Evolutionary conservation across 306 rosid species (phyloP).

Genomic region (Castanea crenata): DNA sequence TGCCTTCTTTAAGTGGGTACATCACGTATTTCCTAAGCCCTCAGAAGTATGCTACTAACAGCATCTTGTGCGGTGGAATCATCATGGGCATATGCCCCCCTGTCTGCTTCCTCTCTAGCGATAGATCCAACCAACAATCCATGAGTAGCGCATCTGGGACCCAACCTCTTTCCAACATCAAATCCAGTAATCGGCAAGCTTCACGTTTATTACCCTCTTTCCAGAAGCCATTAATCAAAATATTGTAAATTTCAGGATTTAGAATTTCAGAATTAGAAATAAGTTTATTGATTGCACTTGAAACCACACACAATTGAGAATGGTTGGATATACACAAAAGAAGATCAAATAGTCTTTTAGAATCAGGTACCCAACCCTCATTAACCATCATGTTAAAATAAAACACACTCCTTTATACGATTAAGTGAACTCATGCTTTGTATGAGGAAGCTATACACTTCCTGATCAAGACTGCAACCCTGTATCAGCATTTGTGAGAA

Average conservation of each 20-base stretch:
- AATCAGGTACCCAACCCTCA: slow-evolving; percentile 60
- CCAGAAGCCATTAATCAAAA: slow-evolving; percentile 71
- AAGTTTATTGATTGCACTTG: slow-evolving; percentile 45
- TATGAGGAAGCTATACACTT: slow-evolving; percentile 65
- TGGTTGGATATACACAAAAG: slow-evolving; percentile 48
- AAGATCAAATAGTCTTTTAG: slow-evolving; percentile 49
- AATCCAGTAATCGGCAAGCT: slow-evolving; percentile 59
- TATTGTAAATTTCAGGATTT: slow-evolving; percentile 45
- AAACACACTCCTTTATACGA: slow-evolving; percentile 42
- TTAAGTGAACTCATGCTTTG: slow-evolving; percentile 48
- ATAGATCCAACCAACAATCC: slow-evolving; percentile 67
- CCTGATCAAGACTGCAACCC: slow-evolving; percentile 54
- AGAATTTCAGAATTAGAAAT: slow-evolving; percentile 31
- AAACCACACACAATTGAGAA: slow-evolving; percentile 51
- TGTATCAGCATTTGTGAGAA: slow-evolving; percentile 60
- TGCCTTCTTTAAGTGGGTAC: slow-evolving; percentile 12
- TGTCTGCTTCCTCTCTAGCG: slow-evolving; percentile 34
- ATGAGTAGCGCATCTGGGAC: slow-evolving; percentile 78
- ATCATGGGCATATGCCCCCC: slow-evolving; percentile 14
- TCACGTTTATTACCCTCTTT: slow-evolving; percentile 63
- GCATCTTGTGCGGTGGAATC: slow-evolving; percentile 44
- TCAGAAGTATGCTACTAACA: slow-evolving; percentile 77
- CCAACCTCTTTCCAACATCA: slow-evolving; percentile 89
- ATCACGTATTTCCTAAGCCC: slow-evolving; percentile 51
- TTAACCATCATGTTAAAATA: slow-evolving; percentile 66